Percentiles rank a stretch among this genome's conserved stretches.
Conservation (phyloP, 371 early-diverging fungal genomes). For the Mucor saturninus region DNA sequence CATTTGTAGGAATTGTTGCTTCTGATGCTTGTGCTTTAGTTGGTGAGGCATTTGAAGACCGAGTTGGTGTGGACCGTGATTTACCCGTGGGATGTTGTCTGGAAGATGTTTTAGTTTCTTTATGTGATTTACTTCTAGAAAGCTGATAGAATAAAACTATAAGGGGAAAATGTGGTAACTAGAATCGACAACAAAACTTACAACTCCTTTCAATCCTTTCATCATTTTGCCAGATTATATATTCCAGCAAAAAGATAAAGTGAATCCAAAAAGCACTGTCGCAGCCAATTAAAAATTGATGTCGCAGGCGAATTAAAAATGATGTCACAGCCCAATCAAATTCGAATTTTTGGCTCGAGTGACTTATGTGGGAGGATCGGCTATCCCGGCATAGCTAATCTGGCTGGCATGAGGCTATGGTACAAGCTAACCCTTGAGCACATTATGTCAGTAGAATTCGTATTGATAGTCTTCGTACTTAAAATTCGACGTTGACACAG, state of each 20-base stretch:
- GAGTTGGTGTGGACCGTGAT: slow-evolving; percentile 20
- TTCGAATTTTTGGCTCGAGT: too few species aligned
- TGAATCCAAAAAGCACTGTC: neutral
- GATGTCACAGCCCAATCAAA: too few species aligned
- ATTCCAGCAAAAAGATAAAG: slow-evolving; percentile 5
- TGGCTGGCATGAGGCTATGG: too few species aligned
- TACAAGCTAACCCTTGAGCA: too few species aligned
- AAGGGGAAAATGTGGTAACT: neutral
- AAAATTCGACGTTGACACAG: too few species aligned
- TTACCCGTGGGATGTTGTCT: slow-evolving; percentile 17
- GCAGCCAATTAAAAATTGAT: too few species aligned
- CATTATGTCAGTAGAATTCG: too few species aligned
- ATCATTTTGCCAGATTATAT: slow-evolving; percentile 34
- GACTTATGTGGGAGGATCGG: too few species aligned
- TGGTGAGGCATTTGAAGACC: slow-evolving; percentile 4
- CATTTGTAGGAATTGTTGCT: neutral
- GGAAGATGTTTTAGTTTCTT: slow-evolving; percentile 21
- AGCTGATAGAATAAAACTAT: slow-evolving; percentile 26
- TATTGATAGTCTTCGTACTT: too few species aligned
- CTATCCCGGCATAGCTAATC: too few species aligned
- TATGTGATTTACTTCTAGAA: slow-evolving; percentile 40
- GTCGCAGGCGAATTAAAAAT: too few species aligned
- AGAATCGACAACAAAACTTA: slow-evolving; percentile 15
- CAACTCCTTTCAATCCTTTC: slow-evolving; percentile 49
- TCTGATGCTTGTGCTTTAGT: neutral